phyloP scores from a whole-genome alignment of 2,329 filamentous ascomycete genomes.

The Pseudogymnoascus destructans region DNA sequence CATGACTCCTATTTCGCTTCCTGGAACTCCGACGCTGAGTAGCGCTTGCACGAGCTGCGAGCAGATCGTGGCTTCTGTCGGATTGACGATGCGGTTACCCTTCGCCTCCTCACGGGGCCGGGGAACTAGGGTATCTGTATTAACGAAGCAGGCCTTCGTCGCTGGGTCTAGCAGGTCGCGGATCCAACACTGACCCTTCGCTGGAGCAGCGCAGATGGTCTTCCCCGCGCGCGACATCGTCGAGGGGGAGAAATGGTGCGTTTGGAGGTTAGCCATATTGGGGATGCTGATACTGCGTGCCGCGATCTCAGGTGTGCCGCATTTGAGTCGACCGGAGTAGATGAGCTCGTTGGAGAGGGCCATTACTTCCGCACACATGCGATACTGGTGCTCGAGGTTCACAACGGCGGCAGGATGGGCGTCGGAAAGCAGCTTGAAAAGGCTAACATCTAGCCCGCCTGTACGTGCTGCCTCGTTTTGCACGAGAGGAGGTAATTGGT shows the following conservation, averaged over 20 bases:
- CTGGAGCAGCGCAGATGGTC: slow-evolving; percentile 42
- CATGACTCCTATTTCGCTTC: slow-evolving; percentile 78
- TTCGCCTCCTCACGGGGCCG: slow-evolving; percentile 57
- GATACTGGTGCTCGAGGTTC: slow-evolving; percentile 89
- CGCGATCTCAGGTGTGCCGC: slow-evolving; percentile 67
- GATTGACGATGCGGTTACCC: slow-evolving; percentile 80
- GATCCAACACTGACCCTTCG: slow-evolving; percentile 54
- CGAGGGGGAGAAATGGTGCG: slow-evolving; percentile 43
- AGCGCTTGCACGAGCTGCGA: slow-evolving; percentile 71
- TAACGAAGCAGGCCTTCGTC: slow-evolving; percentile 71
- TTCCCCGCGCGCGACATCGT: slow-evolving; percentile 32
- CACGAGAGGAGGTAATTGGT: slow-evolving; percentile 86
- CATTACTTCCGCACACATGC: slow-evolving; percentile 98
- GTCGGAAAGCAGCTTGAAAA: slow-evolving; percentile 90
- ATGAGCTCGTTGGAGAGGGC: slow-evolving; percentile 83
- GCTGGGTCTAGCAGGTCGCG: slow-evolving; percentile 54
- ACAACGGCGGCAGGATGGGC: slow-evolving; percentile 77
- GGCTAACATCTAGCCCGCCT: slow-evolving; percentile 78
- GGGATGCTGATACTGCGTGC: slow-evolving; percentile 55
- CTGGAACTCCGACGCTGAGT: slow-evolving; percentile 59
- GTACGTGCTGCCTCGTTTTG: slow-evolving; percentile 78
- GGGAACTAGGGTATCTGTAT: slow-evolving; percentile 65
- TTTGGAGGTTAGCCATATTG: slow-evolving; percentile 45
- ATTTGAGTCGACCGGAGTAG: slow-evolving; percentile 81
- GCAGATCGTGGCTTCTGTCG: slow-evolving; percentile 64